Evolutionary conservation across 306 rosid species (phyloP), one percentile per base, ranked within the genome.

Genomic region (Inga oerstediana): DNA sequence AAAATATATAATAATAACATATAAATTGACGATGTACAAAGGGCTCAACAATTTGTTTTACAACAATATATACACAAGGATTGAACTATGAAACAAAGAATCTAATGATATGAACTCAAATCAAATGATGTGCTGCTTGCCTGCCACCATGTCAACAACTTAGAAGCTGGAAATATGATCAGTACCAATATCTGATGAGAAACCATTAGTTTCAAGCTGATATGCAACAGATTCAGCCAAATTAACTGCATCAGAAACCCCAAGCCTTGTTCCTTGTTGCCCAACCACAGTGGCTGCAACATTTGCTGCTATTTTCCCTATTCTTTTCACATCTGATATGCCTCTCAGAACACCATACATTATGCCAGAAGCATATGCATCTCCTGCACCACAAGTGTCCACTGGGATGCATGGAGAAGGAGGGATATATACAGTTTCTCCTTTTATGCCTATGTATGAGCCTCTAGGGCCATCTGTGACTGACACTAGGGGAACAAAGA

Each of bases 371-470:
- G 99, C 98, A 80, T 93, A 96, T 13, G 98, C 99, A 90, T 96
- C 99, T 20, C 99, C 99, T 0, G 99, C 99, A 69, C 99, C 99
- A 81, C 98, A 93, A 37, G 98, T 96, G 90, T 96, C 99, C 44
- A 90, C 87, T 3, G 99, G 97, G 76, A 91, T 88, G 35, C 99
- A 96, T 1, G 96, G 94, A 80, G 92, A 89, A 30, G 99, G 97
- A 65, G 97, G 97, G 78, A 96, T 91, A 80, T 93, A 93, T 52
- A 96, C 82, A 35, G 97, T 94, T 86, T 90, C 97, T 76, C 99
- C 99, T 79, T 93, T 93, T 37, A 92, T 86, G 20, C 99, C 98
- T 49, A 96, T 84, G 89, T 89, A 93, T 0, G 99, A 96, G 20
- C 99, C 99, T 84, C 83, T 76, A 2, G 84, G 89, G 68, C 99